phyloP scores from a whole-genome alignment of 163 green algal genomes.

The Chlorella variabilis region DNA sequence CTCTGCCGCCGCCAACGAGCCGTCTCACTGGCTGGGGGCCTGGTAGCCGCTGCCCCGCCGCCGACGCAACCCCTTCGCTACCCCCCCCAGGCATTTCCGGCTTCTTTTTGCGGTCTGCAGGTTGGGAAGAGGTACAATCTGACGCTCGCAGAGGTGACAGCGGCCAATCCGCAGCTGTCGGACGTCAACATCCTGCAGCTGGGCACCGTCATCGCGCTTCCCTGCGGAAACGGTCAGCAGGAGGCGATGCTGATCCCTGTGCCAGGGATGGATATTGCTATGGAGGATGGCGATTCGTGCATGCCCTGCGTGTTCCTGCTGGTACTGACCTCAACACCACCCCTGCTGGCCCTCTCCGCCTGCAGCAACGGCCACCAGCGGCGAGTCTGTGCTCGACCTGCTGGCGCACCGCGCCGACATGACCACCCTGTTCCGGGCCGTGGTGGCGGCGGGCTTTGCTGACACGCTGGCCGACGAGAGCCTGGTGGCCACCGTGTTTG shows the following conservation, averaged over 20 bases:
- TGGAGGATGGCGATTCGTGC: no score
- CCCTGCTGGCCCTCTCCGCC: no score
- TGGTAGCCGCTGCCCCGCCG: no score
- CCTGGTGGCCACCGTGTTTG: slow-evolving; percentile 16
- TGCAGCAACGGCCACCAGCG: slow-evolving; percentile 1
- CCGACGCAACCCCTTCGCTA: background rate
- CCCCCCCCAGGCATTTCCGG: background rate
- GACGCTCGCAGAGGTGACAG: background rate
- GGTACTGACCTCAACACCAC: no score
- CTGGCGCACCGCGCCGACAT: slow-evolving; percentile 19
- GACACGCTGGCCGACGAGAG: slow-evolving; percentile 4
- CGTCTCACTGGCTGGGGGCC: no score
- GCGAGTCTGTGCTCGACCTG: background rate
- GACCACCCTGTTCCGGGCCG: slow-evolving; percentile 13
- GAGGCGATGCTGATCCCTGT: no score
- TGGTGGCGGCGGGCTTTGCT: background rate
- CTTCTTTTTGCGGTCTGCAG: background rate
- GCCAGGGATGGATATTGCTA: no score
- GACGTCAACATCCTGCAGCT: background rate
- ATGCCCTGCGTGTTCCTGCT: no score
- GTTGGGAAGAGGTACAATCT: background rate
- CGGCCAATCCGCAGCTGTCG: background rate
- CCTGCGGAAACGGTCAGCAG: background rate
- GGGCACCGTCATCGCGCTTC: background rate
- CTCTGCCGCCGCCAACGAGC: background rate